Conservation (phyloP, 345 rosid genomes). For the Populus tremula region DNA sequence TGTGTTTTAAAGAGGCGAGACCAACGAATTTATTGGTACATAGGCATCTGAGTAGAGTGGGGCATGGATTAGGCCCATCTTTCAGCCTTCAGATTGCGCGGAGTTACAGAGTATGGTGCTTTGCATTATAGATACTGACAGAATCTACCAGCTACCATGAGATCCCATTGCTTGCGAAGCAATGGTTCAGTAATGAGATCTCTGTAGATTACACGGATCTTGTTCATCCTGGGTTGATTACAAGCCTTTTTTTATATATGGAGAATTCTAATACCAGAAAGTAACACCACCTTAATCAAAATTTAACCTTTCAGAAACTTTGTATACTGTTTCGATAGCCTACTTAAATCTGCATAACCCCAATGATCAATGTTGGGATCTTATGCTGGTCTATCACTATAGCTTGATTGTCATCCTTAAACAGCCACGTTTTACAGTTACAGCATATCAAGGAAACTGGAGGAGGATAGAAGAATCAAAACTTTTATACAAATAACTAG, state of each 20-base stretch:
- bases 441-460: not conserved
- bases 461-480: constrained; percentile 12
- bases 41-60: not conserved
- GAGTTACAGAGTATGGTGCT: not conserved
- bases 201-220: not conserved
- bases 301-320: not conserved
- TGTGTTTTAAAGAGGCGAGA: not conserved
- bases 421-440: not conserved
- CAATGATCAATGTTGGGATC: not conserved
- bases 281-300: not conserved
- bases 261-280: not conserved
- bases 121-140: not conserved
- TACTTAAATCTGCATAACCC: not conserved
- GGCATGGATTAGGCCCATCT: not conserved
- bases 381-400: not conserved
- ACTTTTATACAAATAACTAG: constrained; percentile 40
- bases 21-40: not conserved
- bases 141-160: not conserved
- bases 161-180: not conserved
- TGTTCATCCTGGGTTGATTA: not conserved
- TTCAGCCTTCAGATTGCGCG: not conserved
- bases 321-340: not conserved
- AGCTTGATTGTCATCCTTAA: not conserved
- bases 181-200: not conserved
- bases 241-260: not conserved